phyloP scores from a whole-genome alignment of 73 alveolate genomes.

The Blepharisma japonicum region DNA sequence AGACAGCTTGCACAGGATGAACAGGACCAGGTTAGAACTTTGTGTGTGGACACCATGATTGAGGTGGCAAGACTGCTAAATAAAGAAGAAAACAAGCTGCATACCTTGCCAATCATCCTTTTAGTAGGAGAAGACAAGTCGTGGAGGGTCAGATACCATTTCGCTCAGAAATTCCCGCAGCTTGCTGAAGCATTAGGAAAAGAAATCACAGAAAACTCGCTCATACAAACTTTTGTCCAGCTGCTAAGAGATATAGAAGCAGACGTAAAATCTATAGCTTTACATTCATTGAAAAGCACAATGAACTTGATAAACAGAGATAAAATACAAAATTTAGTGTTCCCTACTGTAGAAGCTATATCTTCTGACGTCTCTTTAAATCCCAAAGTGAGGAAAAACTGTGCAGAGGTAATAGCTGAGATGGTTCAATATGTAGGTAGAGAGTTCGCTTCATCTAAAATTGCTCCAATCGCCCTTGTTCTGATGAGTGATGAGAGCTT shows the following conservation, averaged over 20 bases:
- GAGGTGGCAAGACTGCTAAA: constrained; percentile 85
- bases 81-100: constrained; percentile 84
- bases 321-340: constrained; percentile 50
- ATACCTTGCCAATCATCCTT: constrained; percentile 80
- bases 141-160: constrained; percentile 96
- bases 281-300: constrained; percentile 58
- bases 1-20: constrained; percentile 88
- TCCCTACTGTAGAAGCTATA: constrained; percentile 34
- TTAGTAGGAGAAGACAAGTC: constrained; percentile 95
- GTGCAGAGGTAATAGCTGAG: neutral
- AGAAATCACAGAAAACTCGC: constrained; percentile 80
- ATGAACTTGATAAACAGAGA: constrained; percentile 64
- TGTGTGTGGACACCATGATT: constrained; percentile 81
- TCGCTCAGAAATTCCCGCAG: constrained; percentile 91
- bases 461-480: constrained; percentile 79
- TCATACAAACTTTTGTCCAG: constrained; percentile 82
- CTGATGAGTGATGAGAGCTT: constrained; percentile 92
- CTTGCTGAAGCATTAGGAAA: constrained; percentile 93
- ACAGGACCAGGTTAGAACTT: constrained; percentile 91
- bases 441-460: constrained; percentile 63
- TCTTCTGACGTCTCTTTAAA: neutral
- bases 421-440: neutral
- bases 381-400: neutral
- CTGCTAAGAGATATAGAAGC: constrained; percentile 91
- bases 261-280: constrained; percentile 93